Evolutionary conservation across 306 rosid genomes (phyloP).

Genomic region (Cicer yamashitae): DNA sequence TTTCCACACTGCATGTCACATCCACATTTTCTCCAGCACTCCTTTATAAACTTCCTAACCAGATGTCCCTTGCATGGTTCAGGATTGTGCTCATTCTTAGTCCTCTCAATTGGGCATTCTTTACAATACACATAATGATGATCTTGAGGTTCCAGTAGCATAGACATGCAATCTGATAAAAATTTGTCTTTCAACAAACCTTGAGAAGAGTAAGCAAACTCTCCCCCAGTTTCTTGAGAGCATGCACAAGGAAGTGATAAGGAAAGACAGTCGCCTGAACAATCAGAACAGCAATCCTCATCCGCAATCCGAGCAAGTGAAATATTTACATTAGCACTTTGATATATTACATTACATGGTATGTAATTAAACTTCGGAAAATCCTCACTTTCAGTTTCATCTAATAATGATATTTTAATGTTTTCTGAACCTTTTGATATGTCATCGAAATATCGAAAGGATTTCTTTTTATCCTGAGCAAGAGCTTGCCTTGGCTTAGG

Average conservation of each 20-base stretch:
- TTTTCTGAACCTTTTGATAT: conserved; percentile 80
- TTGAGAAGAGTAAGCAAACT: conserved; percentile 74
- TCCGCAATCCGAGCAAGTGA: conserved; percentile 87
- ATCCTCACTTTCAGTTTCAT: conserved; percentile 59
- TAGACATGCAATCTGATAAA: conserved; percentile 55
- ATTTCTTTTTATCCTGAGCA: conserved; percentile 40
- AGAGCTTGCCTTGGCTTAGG: conserved; percentile 40
- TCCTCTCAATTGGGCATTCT: conserved; percentile 78
- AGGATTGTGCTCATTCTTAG: conserved; percentile 53
- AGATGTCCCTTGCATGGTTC: conserved; percentile 85
- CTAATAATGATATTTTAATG: conserved; percentile 65
- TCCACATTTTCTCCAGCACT: conserved; percentile 98
- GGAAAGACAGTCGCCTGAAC: conserved; percentile 78
- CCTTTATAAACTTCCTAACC: conserved; percentile 80
- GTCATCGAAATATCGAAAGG: conserved; percentile 50
- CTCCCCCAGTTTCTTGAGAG: conserved; percentile 94
- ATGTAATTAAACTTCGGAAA: conserved; percentile 81
- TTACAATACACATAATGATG: conserved; percentile 64
- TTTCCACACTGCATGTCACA: conserved; percentile 90
- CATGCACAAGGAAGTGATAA: conserved; percentile 82
- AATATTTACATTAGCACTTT: conserved; percentile 73
- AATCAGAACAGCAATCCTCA: conserved; percentile 75
- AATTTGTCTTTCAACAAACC: conserved; percentile 79
- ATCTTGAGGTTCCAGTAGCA: conserved; percentile 56
- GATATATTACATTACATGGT: conserved; percentile 68